phyloP scores from a whole-genome alignment of 73 alveolate genomes.

The Paramecium sexaurelia region DNA sequence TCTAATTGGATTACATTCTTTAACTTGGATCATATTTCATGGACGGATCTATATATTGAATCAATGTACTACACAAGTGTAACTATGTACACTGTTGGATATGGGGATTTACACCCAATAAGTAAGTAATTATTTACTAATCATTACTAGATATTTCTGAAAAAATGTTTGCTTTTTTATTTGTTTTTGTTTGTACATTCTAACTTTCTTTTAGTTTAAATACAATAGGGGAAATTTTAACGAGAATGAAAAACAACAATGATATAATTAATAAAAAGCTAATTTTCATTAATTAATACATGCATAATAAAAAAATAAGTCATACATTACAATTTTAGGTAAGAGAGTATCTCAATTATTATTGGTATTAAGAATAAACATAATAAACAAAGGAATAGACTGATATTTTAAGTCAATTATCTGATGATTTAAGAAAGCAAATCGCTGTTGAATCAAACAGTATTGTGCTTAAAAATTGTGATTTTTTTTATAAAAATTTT shows the following conservation, averaged over 20 bases:
- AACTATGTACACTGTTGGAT: conserved; percentile 67
- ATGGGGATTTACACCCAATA: conserved; percentile 59
- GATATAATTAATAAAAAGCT: conserved; percentile 1
- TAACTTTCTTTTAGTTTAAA: conserved; percentile 37
- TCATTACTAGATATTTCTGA: background rate
- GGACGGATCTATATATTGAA: conserved; percentile 49
- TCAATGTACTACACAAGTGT: conserved; percentile 58
- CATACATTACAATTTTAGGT: background rate
- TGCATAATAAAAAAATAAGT: conserved; percentile 33
- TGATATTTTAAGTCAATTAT: background rate
- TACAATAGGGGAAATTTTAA: conserved; percentile 26
- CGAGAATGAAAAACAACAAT: background rate
- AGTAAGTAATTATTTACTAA: background rate
- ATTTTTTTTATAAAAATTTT: background rate
- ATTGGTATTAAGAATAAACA: conserved; percentile 19
- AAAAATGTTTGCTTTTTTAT: conserved; percentile 6
- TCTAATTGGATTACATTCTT: background rate
- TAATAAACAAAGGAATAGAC: conserved; percentile 27
- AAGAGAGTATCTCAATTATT: conserved; percentile 36
- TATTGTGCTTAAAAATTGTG: background rate
- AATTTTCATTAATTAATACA: background rate
- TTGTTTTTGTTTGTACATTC: conserved; percentile 16
- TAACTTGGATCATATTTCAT: background rate
- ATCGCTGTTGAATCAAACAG: background rate
- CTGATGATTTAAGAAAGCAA: conserved; percentile 9